Evolutionary conservation across 2,329 filamentous ascomycete species (phyloP).

Genomic region (Pseudogymnoascus sp.): DNA sequence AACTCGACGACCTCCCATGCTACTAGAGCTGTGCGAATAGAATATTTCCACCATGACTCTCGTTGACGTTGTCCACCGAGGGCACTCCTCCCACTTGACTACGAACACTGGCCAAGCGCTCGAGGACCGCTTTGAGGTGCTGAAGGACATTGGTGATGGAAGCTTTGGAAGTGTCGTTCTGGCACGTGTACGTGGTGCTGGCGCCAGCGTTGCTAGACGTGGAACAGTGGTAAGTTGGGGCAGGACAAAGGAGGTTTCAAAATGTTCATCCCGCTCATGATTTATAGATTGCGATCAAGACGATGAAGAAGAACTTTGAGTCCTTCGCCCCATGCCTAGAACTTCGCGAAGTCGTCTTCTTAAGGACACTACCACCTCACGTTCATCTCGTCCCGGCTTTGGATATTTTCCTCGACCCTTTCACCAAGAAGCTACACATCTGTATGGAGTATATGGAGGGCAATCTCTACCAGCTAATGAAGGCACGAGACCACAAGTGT

Average conservation of each 20-base stretch:
- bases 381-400: conserved; percentile 92
- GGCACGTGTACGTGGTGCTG: conserved; percentile 83
- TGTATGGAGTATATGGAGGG: conserved; percentile 99
- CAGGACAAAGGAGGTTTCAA: conserved; percentile 12
- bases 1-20: background rate
- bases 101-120: conserved; percentile 49
- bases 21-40: background rate
- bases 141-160: conserved; percentile 98
- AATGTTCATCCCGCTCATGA: conserved; percentile 12
- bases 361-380: conserved; percentile 79
- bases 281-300: conserved; percentile 89
- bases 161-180: conserved; percentile 95
- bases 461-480: conserved; percentile 98
- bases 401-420: conserved; percentile 96
- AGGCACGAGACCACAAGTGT: conserved; percentile 89
- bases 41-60: conserved; percentile 8
- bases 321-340: conserved; percentile 85
- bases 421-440: conserved; percentile 94
- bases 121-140: conserved; percentile 90
- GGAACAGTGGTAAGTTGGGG: conserved; percentile 68
- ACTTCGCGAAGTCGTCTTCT: conserved; percentile 91
- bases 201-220: conserved; percentile 77
- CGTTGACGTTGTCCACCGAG: conserved; percentile 58
- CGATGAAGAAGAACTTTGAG: conserved; percentile 99
- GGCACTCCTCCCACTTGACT: conserved; percentile 48